Conservation (phyloP, 2,329 filamentous ascomycete species). For the Fusarium equiseti region DNA sequence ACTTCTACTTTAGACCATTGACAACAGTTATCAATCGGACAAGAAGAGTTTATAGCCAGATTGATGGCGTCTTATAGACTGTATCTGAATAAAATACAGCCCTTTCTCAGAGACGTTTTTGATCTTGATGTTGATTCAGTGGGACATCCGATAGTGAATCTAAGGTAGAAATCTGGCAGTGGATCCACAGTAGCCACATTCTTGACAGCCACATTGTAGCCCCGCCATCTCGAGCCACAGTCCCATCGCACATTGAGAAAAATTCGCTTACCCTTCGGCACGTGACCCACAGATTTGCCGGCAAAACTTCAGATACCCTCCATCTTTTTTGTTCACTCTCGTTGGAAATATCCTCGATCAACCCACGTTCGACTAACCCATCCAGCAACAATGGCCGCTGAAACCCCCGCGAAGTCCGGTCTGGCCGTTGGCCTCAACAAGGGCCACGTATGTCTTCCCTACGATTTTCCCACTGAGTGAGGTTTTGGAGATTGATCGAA, state of each 20-base stretch:
- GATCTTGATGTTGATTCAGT: background rate
- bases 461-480: background rate
- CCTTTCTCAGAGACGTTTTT: background rate
- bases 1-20: background rate
- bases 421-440: slow-evolving; percentile 73
- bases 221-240: background rate
- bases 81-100: background rate
- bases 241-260: slow-evolving; percentile 2
- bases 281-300: slow-evolving; percentile 45
- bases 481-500: background rate
- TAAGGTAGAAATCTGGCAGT: background rate
- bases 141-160: background rate
- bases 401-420: slow-evolving; percentile 68
- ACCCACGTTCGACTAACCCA: slow-evolving; percentile 50
- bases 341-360: slow-evolving; percentile 40
- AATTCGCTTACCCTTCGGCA: slow-evolving; percentile 44
- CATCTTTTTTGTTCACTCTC: slow-evolving; percentile 15
- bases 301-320: slow-evolving; percentile 41
- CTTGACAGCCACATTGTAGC: background rate
- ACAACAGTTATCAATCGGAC: background rate
- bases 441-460: slow-evolving; percentile 68
- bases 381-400: slow-evolving; percentile 68
- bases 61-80: rapidly evolving
- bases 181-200: background rate
- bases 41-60: background rate